Evolutionary conservation across 768 basidiomycete genomes (phyloP), one percentile per base, ranked within the genome.

Genomic region (Tubosaeta sp.): DNA sequence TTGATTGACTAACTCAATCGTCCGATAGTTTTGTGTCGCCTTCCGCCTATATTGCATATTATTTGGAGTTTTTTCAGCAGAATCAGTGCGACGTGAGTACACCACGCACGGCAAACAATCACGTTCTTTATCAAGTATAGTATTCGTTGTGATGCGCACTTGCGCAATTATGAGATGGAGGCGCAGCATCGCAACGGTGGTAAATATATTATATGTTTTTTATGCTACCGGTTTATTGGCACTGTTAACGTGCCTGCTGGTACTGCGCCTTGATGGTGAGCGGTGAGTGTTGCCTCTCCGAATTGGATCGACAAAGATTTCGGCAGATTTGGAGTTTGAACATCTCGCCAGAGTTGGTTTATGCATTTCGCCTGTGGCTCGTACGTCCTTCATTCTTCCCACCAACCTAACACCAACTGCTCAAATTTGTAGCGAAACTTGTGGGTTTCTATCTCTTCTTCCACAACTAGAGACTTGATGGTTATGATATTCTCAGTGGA

Each of bases 91-190:
- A 19, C 38, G 59, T 59, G 34, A 32, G 59, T 53, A 22, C 22
- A 11, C 13, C 13, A 14, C 14, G 25, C 6, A 0, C 8, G n/a
- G 17, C 8, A 29, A 29, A 29, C 27, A 34, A 25, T 2, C 19
- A 27, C 29, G 10, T 17, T 19, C 27, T 50, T 22, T 46, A 16
- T 48, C 12, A 3, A 11, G 10, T 9, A 1, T 26, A 67, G 66
- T 69, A 14, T 52, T 67, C 38, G 63, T 69, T 4, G 53, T 56
- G 13, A 35, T 65, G 37, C 65, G 66, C 2, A 51, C 53, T 7
- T 67, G 61, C 39, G 66, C 63, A 13, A 58, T 67, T 22, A 33
- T 57, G 37, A 47, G 65, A 17, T 59, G 49, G 34, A 37, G 35
- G 6, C 60, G 42, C 14, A 13, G 16, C 17, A 5, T 57, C 4